Evolutionary conservation across 2,329 filamentous ascomycete genomes (phyloP).

Genomic region (Talaromyces funiculosus): DNA sequence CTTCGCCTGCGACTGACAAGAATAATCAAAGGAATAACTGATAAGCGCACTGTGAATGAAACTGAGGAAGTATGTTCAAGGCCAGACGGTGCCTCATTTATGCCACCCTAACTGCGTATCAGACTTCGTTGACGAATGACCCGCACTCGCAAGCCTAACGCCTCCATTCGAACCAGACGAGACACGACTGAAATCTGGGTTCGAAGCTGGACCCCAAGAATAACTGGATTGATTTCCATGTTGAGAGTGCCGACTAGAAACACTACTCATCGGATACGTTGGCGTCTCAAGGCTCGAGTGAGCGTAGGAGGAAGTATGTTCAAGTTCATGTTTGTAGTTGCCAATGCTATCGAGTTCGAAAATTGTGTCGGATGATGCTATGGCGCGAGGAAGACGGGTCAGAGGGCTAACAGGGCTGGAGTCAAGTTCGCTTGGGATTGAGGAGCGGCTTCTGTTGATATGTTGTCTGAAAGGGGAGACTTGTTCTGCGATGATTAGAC

Average conservation of each 20-base stretch:
- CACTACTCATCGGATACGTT: not conserved
- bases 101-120: not conserved
- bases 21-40: too few species aligned
- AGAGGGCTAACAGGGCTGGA: not conserved
- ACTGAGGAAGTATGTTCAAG: too few species aligned
- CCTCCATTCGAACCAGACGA: not conserved
- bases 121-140: constrained; percentile 2
- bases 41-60: too few species aligned
- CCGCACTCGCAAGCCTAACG: not conserved
- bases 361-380: not conserved
- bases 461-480: not conserved
- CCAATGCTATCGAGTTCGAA: constrained; percentile 9
- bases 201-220: not conserved
- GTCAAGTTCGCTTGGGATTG: not conserved
- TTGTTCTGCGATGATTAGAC: not conserved
- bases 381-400: not conserved
- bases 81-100: constrained; percentile 24
- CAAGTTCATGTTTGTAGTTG: not conserved
- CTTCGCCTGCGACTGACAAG: not conserved
- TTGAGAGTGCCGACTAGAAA: not conserved
- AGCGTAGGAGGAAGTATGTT: not conserved
- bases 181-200: not conserved
- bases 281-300: not conserved
- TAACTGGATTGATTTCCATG: not conserved
- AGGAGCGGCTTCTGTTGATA: constrained; percentile 2